These are phyloP conservation scores for Austroboletus niveus DNA, from an alignment of 1,284 basidiomycete species.

Conservation along the genomic window DNA sequence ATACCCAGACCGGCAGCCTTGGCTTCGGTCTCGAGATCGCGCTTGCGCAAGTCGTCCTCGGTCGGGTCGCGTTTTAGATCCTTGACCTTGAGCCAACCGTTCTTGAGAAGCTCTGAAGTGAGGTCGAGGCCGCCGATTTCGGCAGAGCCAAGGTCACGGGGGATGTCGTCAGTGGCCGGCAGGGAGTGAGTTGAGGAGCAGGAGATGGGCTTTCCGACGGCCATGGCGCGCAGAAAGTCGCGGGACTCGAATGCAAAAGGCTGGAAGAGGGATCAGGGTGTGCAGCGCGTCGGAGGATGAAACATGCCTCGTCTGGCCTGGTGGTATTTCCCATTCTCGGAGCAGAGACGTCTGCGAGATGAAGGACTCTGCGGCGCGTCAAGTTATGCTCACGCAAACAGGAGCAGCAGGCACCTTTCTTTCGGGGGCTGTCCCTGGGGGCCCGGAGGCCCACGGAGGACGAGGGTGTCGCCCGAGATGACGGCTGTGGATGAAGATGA, in stretches of 20 bases:
- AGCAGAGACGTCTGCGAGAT: constrained; percentile 81
- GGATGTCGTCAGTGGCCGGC: constrained; percentile 62
- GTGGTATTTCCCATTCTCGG: constrained; percentile 78
- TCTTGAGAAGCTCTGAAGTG: constrained; percentile 74
- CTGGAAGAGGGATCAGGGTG: constrained; percentile 37
- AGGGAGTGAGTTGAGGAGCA: constrained; percentile 78
- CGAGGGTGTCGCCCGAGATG: constrained; percentile 85
- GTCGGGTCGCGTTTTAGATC: constrained; percentile 77
- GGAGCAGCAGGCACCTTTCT: constrained; percentile 63
- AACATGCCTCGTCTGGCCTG: constrained; percentile 81
- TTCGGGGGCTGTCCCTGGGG: constrained; percentile 83
- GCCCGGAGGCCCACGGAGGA: constrained; percentile 74
- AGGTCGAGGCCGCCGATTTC: constrained; percentile 74
- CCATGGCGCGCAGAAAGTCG: constrained; percentile 83
- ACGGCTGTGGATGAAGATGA: constrained; percentile 55
- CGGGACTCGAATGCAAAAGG: constrained; percentile 91
- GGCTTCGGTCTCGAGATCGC: constrained; percentile 78
- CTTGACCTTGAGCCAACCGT: constrained; percentile 92
- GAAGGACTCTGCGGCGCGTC: constrained; percentile 56
- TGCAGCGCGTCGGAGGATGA: not conserved
- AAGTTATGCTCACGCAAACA: not conserved
- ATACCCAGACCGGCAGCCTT: constrained; percentile 76
- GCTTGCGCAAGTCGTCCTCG: constrained; percentile 76
- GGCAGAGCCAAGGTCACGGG: constrained; percentile 74
- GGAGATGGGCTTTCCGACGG: constrained; percentile 86